Evolutionary conservation across 192 early-diverging fungal species (phyloP).

Genomic region (Cladochytrium replicatum): DNA sequence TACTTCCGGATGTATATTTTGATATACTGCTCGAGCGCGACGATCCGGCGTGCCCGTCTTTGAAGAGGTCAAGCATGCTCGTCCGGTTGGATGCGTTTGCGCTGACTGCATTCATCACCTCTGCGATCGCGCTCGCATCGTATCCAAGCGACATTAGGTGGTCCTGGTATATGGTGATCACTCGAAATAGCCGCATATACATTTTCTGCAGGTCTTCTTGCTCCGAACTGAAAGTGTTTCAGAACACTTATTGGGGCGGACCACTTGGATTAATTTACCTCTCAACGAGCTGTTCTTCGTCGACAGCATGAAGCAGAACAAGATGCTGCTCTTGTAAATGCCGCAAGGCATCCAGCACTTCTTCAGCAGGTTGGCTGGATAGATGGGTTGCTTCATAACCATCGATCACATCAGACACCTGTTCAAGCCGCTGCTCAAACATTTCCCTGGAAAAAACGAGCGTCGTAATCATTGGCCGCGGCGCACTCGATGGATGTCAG

Average conservation of each 20-base stretch:
- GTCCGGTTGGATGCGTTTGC: too few species aligned
- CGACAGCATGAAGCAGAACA: conserved; percentile 32
- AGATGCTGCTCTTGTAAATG: conserved; percentile 35
- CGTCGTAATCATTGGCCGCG: background rate
- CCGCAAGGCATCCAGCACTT: conserved; percentile 29
- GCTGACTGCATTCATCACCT: too few species aligned
- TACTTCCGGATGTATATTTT: too few species aligned
- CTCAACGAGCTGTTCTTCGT: conserved; percentile 42
- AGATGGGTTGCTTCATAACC: conserved; percentile 29
- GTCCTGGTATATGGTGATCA: conserved; percentile 46
- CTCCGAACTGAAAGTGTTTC: conserved; percentile 14
- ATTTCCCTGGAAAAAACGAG: conserved; percentile 12
- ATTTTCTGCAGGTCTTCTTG: conserved; percentile 32
- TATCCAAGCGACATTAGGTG: too few species aligned
- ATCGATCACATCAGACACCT: conserved; percentile 26
- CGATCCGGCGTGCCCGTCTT: too few species aligned
- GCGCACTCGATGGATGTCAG: background rate
- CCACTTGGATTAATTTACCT: conserved; percentile 6
- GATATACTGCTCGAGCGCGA: too few species aligned
- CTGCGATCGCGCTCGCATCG: too few species aligned
- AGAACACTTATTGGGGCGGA: background rate
- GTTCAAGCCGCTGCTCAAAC: conserved; percentile 30
- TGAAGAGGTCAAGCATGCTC: too few species aligned
- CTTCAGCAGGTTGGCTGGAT: conserved; percentile 16
- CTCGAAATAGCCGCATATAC: conserved; percentile 26